phyloP scores from a whole-genome alignment of 2,329 filamentous ascomycete species.

The Colletotrichum sp. region DNA sequence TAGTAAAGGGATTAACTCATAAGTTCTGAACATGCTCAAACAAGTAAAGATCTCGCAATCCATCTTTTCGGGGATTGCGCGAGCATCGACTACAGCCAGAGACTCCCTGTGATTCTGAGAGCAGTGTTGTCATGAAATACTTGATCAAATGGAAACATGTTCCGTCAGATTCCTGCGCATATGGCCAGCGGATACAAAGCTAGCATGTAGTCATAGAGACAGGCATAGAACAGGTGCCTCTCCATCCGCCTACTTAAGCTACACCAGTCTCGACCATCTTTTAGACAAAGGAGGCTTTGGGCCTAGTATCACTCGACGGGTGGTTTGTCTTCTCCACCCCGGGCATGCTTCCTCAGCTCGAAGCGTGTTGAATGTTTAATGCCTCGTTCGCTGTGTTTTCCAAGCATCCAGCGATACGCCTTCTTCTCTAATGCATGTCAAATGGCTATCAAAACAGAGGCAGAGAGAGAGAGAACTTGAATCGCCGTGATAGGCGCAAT shows the following conservation, averaged over 20 bases:
- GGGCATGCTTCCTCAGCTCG: neutral
- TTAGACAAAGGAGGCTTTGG: neutral
- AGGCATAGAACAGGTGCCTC: neutral
- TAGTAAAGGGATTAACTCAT: neutral
- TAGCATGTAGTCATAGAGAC: neutral
- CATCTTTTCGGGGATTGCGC: neutral
- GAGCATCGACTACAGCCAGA: neutral
- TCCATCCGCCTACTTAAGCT: neutral
- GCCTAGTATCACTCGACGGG: neutral
- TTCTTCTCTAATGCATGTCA: neutral
- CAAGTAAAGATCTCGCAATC: neutral
- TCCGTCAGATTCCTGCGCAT: neutral
- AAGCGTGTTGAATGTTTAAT: neutral
- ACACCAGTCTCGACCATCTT: neutral
- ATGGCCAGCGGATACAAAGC: neutral
- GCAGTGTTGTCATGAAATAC: neutral
- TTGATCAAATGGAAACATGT: neutral
- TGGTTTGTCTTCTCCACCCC: neutral
- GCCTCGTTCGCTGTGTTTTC: neutral
- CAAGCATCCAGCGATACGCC: neutral
- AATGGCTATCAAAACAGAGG: neutral
- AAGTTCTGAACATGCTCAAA: neutral
- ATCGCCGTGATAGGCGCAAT: neutral
- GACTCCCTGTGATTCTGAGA: neutral
- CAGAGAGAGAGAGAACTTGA: neutral